Conservation (phyloP, 352 stramenopile species). For the Globisporangium polare region DNA sequence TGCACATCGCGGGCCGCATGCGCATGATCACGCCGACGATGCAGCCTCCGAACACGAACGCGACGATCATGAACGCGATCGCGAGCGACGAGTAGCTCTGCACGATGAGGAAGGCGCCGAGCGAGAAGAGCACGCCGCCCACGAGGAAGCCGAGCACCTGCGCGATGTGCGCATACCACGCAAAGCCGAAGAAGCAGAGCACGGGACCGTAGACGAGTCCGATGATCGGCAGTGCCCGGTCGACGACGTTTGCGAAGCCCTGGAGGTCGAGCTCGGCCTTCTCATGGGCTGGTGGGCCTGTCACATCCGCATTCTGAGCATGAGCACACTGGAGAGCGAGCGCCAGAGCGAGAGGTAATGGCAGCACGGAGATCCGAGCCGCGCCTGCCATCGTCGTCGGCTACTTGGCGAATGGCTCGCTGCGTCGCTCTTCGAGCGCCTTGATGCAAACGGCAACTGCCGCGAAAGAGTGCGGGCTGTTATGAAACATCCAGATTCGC, state of each 20-base stretch:
- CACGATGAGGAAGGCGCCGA: constrained; percentile 8
- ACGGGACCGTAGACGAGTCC: constrained; percentile 21
- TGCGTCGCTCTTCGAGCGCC: neutral
- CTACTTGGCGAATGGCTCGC: neutral
- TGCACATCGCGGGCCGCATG: constrained; percentile 1
- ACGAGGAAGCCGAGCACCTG: constrained; percentile 19
- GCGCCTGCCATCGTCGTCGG: neutral
- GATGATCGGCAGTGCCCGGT: constrained; percentile 10
- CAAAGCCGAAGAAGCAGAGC: constrained; percentile 28
- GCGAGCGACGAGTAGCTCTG: constrained; percentile 10
- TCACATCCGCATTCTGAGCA: neutral
- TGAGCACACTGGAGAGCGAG: neutral
- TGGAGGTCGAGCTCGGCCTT: constrained; percentile 4
- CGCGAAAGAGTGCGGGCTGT: neutral
- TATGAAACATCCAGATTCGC: neutral
- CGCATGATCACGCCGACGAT: constrained; percentile 18
- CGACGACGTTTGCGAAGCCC: neutral
- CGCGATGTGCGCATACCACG: constrained; percentile 16
- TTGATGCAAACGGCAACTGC: neutral
- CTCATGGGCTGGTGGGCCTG: neutral
- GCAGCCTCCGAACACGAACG: constrained; percentile 20
- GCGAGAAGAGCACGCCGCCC: constrained; percentile 13
- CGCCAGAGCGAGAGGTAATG: neutral
- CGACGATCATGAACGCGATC: constrained; percentile 15
- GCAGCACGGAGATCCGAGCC: neutral